Evolutionary conservation across 495 filamentous ascomycete genomes (phyloP), one percentile per base, ranked within the genome.

Genomic region (Pyronema domesticum): DNA sequence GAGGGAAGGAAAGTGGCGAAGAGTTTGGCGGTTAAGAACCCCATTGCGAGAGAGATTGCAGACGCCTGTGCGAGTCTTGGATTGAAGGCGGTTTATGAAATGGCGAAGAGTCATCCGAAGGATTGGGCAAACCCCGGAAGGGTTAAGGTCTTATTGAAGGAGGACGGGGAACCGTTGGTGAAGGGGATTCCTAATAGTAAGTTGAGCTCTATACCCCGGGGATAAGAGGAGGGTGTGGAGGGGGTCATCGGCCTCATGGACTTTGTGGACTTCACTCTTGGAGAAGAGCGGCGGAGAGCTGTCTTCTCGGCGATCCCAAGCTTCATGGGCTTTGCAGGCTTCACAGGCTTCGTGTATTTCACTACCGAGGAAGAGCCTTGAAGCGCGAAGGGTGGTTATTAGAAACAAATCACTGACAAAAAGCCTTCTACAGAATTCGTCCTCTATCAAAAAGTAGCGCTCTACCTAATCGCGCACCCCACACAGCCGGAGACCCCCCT

Each of bases 81-180:
- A 5, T 68, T 95, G 55, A 75, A 78, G 33, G 79, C 81, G 34
- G 82, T 88, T 5, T 81, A 95, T 67, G 91, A 98, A 68, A 87
- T 89, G 0, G 83, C 81, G 60, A 95, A 94, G 70, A 73, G 80
- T 45, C 91, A 98, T 71, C 91, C 91, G 0, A 88, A 89, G 69
- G 91, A 98, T 70, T 98, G 91, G 91, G 83, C 81, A 36, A 98
- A 98, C 70, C 91, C 91, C 10, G 91, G 91, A 0, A 74, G 91
- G 30, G 87, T 98, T 58, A 76, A 85, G 49, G 78, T 95, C 17
- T 69, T 78, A 60, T 69, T 95, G 13, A 85, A 85, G 67, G 46
- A 45, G 51, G 63, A 58, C 42, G 75, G 78, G 36, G 61, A 66
- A 44, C 58, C 68, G 40, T 55, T 72, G 49, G 76, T 72, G 59